Base-by-base conservation (phyloP, 495 filamentous ascomycete genomes). In the Mytilinidion resinicola region DNA sequence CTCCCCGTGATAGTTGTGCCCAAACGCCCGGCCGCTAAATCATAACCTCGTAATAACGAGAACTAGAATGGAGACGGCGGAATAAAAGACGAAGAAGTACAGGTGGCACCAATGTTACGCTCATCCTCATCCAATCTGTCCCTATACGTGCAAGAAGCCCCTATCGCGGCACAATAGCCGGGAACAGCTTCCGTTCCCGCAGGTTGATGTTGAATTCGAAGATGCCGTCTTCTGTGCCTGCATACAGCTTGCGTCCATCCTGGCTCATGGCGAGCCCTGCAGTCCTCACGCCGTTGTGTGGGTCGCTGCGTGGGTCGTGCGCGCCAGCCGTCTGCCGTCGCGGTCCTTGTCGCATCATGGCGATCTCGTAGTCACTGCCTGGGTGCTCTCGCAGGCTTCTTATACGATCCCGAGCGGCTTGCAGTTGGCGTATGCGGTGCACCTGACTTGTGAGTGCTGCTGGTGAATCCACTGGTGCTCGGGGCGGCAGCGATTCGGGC, bases 191-290 rank as follows among this genome's bases (percentile, higher is more conserved):
- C 53, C 71, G 65, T 55, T 59, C 67, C 46, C 62, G 65, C 20
- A 72, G n/a, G 62, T 69, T 67, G 44, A 73, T 50, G 14, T 49
- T 48, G 46, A 72, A 59, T 57, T 72, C 71, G 41, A 72, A 73
- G 30, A 73, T 69, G 17, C 71, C 71, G 56, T 73, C 70, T 57
- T 71, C 70, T 38, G 67, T 72, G 17, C 60, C 64, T 52, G 54
- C 57, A 44, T 67, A 74, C 34, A 74, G 51, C 54, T 51, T 69
- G 39, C 69, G 56, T 7, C 71, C 70, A 64, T 74, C 71, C 20
- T 56, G 46, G 57, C 69, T 74, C 55, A 73, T 67, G 25, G 72
- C 72, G 57, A 74, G 56, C 17, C 72, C 72, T 19, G 72, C 71
- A 9, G 69, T 74, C 48, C 68, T 42, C 11, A 72, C 61, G 17